Base-by-base conservation (phyloP, 2,329 filamentous ascomycete genomes). In the Colletotrichum sp. region DNA sequence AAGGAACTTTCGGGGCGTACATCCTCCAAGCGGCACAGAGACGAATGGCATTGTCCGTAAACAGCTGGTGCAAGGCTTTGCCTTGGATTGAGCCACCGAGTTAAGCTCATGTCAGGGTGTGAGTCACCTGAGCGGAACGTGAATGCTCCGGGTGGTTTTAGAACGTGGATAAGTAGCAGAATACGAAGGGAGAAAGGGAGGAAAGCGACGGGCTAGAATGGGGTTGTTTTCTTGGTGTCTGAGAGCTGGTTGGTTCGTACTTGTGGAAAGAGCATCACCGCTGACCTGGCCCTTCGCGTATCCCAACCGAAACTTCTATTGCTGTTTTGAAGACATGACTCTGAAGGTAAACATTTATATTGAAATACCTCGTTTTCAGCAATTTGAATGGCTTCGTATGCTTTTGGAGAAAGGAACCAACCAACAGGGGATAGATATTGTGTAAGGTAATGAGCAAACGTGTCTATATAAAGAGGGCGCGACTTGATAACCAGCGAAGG, bases 361-460 rank as follows among this genome's bases (percentile, higher is more conserved):
- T 10, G 16, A 9, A 10, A n/a, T 10, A 43, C 0, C 18, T 3
- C 3, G 4, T n/a, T 10, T 4, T 43, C 1, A 0, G 18, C 4
- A 1, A 43, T 43, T 3, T 0, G 16, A 5, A 3, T 3, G 8
- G 39, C 1, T 16, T 39, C 18, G 7, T 39, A 4, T 3, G 14
- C 7, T 39, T 3, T 39, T 4, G 7, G 7, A 0, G 4, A 4
- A 18, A 39, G 36, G 14, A 36, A 1, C 24, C 26, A 8, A 28
- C 36, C 7, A 18, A 9, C 36, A 2, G 34, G 36, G 36, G 36
- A 18, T 39, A 43, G 9, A 43, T 6, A 0, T 10, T 6, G 39
- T n/a, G 18, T n/a, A 0, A n/a, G n/a, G 39, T 12, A 18, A 0
- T 43, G 18, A 43, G 39, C 18, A 0, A 0, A 43, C 0, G 18